A percentile compares a stretch with the other conserved stretches of the same genome.
These are phyloP conservation scores for Camelina laxa DNA, from an alignment of 345 rosid genomes.

Conservation along the genomic window DNA sequence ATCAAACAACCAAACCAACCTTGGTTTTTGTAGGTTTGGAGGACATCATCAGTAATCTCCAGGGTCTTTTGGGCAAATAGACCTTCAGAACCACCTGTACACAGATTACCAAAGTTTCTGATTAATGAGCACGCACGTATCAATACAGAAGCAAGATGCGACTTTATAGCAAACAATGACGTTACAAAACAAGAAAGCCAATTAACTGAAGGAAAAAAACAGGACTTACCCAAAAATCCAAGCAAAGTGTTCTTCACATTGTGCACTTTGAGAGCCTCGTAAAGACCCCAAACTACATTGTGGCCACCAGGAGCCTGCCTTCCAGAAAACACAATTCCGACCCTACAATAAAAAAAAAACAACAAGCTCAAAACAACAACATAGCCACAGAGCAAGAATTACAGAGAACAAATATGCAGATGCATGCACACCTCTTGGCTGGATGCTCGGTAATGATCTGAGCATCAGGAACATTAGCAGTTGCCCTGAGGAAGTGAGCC, in stretches of 20 bases:
- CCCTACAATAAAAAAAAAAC: conserved; percentile 54
- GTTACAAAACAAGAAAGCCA: neutral
- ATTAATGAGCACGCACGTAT: neutral
- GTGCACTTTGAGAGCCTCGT: conserved; percentile 76
- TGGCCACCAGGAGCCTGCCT: conserved; percentile 99
- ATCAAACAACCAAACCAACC: conserved; percentile 52
- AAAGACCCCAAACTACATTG: conserved; percentile 93
- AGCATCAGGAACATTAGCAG: conserved; percentile 90
- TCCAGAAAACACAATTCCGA: conserved; percentile 90
- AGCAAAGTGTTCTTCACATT: conserved; percentile 70
- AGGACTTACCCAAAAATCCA: conserved; percentile 81
- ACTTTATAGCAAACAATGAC: neutral
- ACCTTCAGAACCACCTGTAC: conserved; percentile 94
- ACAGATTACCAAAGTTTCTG: neutral
- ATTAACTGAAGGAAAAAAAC: neutral
- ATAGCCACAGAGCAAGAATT: neutral
- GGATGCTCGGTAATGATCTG: conserved; percentile 90
- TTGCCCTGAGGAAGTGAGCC: conserved; percentile 88
- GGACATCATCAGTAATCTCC: conserved; percentile 81
- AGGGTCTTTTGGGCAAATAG: conserved; percentile 90
- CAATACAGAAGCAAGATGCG: neutral
- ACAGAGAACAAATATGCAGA: conserved; percentile 17
- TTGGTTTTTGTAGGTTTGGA: conserved; percentile 92
- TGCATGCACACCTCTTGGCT: conserved; percentile 55
- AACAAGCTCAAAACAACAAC: conserved; percentile 10